phyloP scores from a whole-genome alignment of 768 basidiomycete genomes.

The Daedalea quercina region DNA sequence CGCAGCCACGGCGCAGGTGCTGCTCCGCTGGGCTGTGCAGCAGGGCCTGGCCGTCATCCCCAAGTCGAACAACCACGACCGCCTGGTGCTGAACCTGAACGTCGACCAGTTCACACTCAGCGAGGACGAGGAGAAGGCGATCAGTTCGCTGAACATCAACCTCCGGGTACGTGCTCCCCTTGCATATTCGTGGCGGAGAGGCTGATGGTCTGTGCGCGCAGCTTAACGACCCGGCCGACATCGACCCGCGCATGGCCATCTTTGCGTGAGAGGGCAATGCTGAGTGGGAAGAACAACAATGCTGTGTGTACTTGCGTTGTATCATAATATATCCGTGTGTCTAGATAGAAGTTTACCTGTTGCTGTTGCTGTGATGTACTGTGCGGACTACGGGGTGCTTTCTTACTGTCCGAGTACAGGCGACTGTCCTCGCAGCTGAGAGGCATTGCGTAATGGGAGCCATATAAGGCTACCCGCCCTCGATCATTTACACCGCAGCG shows the following conservation, averaged over 20 bases:
- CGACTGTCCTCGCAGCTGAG: not conserved
- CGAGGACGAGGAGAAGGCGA: constrained; percentile 47
- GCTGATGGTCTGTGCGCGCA: constrained; percentile 21
- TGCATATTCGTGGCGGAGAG: not conserved
- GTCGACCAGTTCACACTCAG: constrained; percentile 43
- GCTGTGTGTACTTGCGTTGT: not conserved
- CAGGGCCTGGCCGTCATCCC: constrained; percentile 43
- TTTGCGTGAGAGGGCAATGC: constrained; percentile 45
- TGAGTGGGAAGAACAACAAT: not conserved
- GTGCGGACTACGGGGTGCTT: too few relatives aligned
- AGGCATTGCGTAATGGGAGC: not conserved
- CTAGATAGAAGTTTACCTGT: too few relatives aligned
- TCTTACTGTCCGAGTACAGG: too few relatives aligned
- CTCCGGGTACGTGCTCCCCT: constrained; percentile 43
- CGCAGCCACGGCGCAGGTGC: constrained; percentile 35
- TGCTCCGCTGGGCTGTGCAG: constrained; percentile 46
- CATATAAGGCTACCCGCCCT: not conserved
- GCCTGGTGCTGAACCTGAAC: constrained; percentile 39
- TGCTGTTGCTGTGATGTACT: too few relatives aligned
- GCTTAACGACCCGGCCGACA: constrained; percentile 67
- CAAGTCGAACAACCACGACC: constrained; percentile 34
- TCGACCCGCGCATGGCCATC: constrained; percentile 59
- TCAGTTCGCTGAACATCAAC: constrained; percentile 55
- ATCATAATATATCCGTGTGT: not conserved
- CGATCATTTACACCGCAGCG: constrained; percentile 16